Evolutionary conservation across 306 rosid species (phyloP).

Genomic region (Vicia villosa): DNA sequence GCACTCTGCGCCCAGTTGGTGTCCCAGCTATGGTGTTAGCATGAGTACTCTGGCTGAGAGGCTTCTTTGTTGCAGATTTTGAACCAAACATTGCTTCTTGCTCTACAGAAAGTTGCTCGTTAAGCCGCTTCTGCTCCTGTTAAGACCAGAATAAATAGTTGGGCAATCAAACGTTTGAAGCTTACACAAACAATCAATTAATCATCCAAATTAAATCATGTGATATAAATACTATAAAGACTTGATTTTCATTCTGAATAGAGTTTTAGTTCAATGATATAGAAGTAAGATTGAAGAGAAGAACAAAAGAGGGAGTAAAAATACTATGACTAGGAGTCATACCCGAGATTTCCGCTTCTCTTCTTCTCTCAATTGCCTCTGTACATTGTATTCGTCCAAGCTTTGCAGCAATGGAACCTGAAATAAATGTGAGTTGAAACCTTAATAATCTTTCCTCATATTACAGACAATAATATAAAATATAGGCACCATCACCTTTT

Average conservation of each 20-base stretch:
- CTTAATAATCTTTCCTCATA: not conserved
- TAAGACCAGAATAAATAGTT: slow-evolving; percentile 1
- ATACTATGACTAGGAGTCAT: slow-evolving; percentile 27
- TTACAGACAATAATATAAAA: slow-evolving; percentile 14
- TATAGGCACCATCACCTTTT: slow-evolving; percentile 62
- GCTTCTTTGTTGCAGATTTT: slow-evolving; percentile 74
- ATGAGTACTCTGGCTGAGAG: slow-evolving; percentile 63
- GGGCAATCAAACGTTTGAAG: not conserved
- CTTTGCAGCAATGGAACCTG: slow-evolving; percentile 65
- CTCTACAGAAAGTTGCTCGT: slow-evolving; percentile 68
- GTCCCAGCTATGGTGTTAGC: slow-evolving; percentile 61
- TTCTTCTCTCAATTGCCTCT: slow-evolving; percentile 70
- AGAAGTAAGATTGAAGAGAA: slow-evolving; percentile 3
- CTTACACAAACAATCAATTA: slow-evolving; percentile 17
- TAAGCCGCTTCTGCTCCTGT: slow-evolving; percentile 80
- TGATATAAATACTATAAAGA: not conserved
- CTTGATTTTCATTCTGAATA: slow-evolving; percentile 8
- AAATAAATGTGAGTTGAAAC: slow-evolving; percentile 29
- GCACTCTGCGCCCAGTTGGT: slow-evolving; percentile 63
- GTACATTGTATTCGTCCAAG: slow-evolving; percentile 63
- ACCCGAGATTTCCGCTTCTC: slow-evolving; percentile 88
- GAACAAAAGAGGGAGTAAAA: not conserved
- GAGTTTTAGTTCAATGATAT: slow-evolving; percentile 24
- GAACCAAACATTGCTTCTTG: slow-evolving; percentile 79
- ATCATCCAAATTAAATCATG: not conserved